Evolutionary conservation across 2,329 filamentous ascomycete species (phyloP).

Genomic region (Aspergillus neotritici): DNA sequence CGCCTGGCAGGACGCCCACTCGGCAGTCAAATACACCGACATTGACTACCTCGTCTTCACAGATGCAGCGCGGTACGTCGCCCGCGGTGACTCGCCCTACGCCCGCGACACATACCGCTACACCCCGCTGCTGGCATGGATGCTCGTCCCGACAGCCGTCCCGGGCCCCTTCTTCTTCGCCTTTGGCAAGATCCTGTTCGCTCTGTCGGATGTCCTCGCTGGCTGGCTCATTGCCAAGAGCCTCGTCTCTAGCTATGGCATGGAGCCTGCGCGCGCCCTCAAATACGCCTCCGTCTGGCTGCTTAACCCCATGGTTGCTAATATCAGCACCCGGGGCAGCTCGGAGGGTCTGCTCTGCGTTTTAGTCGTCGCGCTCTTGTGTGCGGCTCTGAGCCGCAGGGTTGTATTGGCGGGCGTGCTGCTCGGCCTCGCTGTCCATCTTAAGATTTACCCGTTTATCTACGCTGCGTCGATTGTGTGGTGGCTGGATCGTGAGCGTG

Average conservation of each 20-base stretch:
- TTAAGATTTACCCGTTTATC: constrained; percentile 98
- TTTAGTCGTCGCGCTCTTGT: constrained; percentile 74
- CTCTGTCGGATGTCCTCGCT: constrained; percentile 72
- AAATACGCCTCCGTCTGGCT: constrained; percentile 85
- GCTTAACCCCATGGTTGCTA: constrained; percentile 95
- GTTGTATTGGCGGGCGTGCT: constrained; percentile 64
- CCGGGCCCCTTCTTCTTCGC: constrained; percentile 49
- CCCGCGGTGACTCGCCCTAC: constrained; percentile 69
- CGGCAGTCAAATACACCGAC: constrained; percentile 94
- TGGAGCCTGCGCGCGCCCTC: constrained; percentile 54
- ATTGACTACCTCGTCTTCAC: constrained; percentile 99
- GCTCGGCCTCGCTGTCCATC: constrained; percentile 81
- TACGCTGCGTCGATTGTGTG: constrained; percentile 62
- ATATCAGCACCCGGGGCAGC: constrained; percentile 90
- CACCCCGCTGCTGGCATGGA: constrained; percentile 87
- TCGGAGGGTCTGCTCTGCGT: constrained; percentile 86
- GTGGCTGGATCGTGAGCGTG: constrained; percentile 33
- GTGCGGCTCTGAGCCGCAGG: constrained; percentile 65
- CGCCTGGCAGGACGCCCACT: constrained; percentile 84
- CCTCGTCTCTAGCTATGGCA: constrained; percentile 43
- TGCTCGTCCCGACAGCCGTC: constrained; percentile 74
- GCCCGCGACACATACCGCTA: constrained; percentile 91
- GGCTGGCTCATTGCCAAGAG: constrained; percentile 68
- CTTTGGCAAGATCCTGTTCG: constrained; percentile 84
- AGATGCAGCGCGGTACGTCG: constrained; percentile 75